phyloP scores from a whole-genome alignment of 1,284 basidiomycete species.

The Leccinum glutinopallens region DNA sequence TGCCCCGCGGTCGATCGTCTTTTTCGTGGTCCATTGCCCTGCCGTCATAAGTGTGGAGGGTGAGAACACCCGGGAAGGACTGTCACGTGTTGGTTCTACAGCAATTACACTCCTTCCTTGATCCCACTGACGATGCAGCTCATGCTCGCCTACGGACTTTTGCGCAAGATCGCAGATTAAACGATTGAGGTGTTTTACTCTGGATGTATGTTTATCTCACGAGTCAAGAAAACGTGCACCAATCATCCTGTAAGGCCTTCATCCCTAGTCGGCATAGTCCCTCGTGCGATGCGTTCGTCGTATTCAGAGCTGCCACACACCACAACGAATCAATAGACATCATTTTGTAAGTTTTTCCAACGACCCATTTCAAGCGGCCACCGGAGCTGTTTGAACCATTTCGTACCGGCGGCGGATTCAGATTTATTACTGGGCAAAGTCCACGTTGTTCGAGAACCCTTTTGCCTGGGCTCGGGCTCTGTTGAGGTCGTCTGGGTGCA shows the following conservation, averaged over 20 bases:
- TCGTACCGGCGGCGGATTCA: constrained; percentile 61
- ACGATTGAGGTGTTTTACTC: constrained; percentile 68
- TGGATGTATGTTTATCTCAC: constrained; percentile 33
- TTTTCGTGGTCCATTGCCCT: constrained; percentile 4
- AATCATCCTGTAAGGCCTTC: constrained; percentile 54
- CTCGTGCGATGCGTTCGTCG: background rate
- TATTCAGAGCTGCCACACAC: constrained; percentile 56
- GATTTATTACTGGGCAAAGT: constrained; percentile 78
- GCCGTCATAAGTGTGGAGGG: background rate
- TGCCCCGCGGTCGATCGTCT: constrained; percentile 75
- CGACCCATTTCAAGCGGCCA: constrained; percentile 1
- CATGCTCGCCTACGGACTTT: constrained; percentile 58
- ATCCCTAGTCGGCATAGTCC: background rate
- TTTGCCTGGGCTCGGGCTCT: constrained; percentile 53
- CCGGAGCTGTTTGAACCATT: constrained; percentile 49
- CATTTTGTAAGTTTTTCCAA: constrained; percentile 38
- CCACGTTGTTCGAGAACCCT: constrained; percentile 63
- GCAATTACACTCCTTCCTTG: background rate
- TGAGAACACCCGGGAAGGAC: background rate
- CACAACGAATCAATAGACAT: constrained; percentile 74
- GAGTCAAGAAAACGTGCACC: constrained; percentile 53
- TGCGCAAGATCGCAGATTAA: constrained; percentile 69
- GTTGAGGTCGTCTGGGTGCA: constrained; percentile 69
- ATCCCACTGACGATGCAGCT: constrained; percentile 42
- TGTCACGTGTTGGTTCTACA: constrained; percentile 2